A percentile compares a stretch with the other conserved stretches of the same genome.
These are phyloP conservation scores for Cladorrhinum samala DNA, from an alignment of 495 filamentous ascomycete genomes.

Conservation along the genomic window DNA sequence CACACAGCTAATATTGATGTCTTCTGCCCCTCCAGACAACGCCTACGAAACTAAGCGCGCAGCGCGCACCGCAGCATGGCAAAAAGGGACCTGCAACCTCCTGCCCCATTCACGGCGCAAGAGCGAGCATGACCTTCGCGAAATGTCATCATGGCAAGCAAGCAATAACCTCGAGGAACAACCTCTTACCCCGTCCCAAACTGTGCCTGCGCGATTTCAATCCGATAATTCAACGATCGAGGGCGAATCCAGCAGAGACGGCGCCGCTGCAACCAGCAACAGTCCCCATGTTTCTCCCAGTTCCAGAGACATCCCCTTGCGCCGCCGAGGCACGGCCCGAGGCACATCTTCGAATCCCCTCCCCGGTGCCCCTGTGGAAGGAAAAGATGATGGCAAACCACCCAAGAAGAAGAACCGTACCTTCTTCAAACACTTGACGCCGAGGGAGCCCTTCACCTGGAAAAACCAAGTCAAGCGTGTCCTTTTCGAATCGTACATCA, in stretches of 20 bases:
- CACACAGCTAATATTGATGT: too few relatives aligned
- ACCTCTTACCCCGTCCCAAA: slow-evolving; percentile 1
- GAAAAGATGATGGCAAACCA: slow-evolving; percentile 13
- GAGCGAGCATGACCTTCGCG: neutral
- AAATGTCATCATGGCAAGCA: neutral
- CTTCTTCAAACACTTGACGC: slow-evolving; percentile 38
- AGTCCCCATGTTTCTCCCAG: too few relatives aligned
- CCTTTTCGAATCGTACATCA: slow-evolving; percentile 76
- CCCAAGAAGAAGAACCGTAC: slow-evolving; percentile 30
- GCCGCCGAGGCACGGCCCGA: slow-evolving; percentile 1
- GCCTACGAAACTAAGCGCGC: slow-evolving; percentile 3
- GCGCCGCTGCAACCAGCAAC: too few relatives aligned
- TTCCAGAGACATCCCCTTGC: too few relatives aligned
- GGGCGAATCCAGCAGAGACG: slow-evolving; percentile 2
- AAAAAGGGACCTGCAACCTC: neutral
- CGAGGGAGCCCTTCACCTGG: slow-evolving; percentile 54
- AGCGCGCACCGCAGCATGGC: slow-evolving; percentile 5
- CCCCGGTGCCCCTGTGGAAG: too few relatives aligned
- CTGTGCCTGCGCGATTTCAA: neutral
- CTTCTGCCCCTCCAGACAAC: slow-evolving; percentile 4
- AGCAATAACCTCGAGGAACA: slow-evolving; percentile 4
- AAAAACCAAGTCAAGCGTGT: slow-evolving; percentile 63
- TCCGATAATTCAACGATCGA: neutral
- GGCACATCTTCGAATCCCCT: too few relatives aligned
- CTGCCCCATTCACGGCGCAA: neutral